phyloP scores from a whole-genome alignment of 1,139 yeast species.

The Suhomyces guaymorum region DNA sequence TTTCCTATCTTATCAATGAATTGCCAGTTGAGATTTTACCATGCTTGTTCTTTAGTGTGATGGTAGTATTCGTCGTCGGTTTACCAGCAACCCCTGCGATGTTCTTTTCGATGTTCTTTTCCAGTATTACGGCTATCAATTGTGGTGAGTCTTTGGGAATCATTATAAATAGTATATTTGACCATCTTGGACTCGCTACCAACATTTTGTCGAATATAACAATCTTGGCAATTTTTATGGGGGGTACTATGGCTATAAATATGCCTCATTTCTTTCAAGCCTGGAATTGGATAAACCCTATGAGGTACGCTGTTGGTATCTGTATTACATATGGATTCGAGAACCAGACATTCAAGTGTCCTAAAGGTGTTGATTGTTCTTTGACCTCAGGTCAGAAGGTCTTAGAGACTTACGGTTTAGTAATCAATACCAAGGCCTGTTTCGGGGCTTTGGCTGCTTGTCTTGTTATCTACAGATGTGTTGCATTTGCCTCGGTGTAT shows the following conservation, averaged over 20 bases:
- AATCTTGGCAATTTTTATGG: slow-evolving; percentile 76
- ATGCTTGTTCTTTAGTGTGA: slow-evolving; percentile 56
- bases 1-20: slow-evolving; percentile 66
- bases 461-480: slow-evolving; percentile 33
- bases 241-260: slow-evolving; percentile 79
- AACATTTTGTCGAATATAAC: slow-evolving; percentile 65
- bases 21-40: slow-evolving; percentile 72
- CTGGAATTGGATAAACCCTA: slow-evolving; percentile 70
- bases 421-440: slow-evolving; percentile 14
- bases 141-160: slow-evolving; percentile 87
- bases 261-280: slow-evolving; percentile 71
- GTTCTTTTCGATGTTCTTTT: slow-evolving; percentile 65
- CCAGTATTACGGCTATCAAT: slow-evolving; percentile 57
- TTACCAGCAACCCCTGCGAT: slow-evolving; percentile 67
- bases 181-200: slow-evolving; percentile 78
- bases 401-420: slow-evolving; percentile 43
- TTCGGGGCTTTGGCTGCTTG: slow-evolving; percentile 43
- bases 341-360: slow-evolving; percentile 20
- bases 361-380: slow-evolving; percentile 31
- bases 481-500: slow-evolving; percentile 31
- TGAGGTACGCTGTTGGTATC: slow-evolving; percentile 66
- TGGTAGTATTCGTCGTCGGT: slow-evolving; percentile 71
- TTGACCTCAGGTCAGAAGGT: slow-evolving; percentile 53
- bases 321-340: slow-evolving; percentile 38
- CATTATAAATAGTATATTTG: slow-evolving; percentile 69